Conservation (phyloP, 345 rosid genomes). For the Erysimum cheiranthoides region DNA sequence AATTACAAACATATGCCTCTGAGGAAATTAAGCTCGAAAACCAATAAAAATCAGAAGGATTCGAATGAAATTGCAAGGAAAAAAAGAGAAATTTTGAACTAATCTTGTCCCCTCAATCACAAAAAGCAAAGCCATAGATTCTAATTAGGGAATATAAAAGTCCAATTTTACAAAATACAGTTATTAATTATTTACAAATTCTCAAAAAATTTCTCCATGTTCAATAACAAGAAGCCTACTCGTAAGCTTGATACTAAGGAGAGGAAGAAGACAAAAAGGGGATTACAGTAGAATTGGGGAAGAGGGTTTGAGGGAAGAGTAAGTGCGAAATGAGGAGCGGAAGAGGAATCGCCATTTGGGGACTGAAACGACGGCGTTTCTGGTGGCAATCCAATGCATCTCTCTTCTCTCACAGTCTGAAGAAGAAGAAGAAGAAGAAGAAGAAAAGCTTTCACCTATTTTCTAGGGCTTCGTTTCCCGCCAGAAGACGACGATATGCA, state of each 20-base stretch:
- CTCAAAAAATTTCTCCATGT: not conserved
- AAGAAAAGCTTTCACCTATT: conserved; percentile 5
- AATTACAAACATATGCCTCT: conserved; percentile 1
- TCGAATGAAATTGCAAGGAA: not conserved
- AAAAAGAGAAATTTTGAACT: too few relatives aligned
- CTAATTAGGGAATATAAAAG: not conserved
- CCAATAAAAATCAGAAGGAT: not conserved
- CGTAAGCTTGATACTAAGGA: not conserved
- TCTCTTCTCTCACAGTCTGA: not conserved
- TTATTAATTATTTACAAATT: not conserved
- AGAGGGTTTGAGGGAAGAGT: conserved; percentile 51
- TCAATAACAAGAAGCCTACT: not conserved
- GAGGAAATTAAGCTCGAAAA: not conserved
- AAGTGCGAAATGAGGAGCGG: conserved; percentile 53
- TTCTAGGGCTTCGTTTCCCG: conserved; percentile 27
- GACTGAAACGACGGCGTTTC: conserved; percentile 67
- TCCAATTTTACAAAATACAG: not conserved
- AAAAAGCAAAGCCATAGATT: not conserved
- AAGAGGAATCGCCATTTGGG: conserved; percentile 67
- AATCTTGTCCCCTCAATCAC: too few relatives aligned
- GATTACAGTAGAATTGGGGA: conserved; percentile 57
- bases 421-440: conserved; percentile 5
- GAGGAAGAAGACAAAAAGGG: too few relatives aligned
- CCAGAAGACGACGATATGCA: conserved; percentile 24
- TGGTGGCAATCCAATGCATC: conserved; percentile 76